Conservation (phyloP, 805 yeast species). For the Lachancea dasiensis region DNA sequence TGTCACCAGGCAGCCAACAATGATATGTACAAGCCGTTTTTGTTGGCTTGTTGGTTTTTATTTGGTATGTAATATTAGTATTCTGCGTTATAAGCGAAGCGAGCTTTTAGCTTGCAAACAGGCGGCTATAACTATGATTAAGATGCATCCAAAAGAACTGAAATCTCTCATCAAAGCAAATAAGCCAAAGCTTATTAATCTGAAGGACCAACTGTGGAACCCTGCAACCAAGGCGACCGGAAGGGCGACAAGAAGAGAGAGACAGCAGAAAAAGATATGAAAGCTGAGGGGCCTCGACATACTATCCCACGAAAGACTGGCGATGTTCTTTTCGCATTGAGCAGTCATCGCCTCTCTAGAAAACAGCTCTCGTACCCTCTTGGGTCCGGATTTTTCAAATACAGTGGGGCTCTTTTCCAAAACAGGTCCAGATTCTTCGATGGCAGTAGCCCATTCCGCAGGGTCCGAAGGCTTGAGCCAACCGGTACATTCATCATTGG, state of each 20-base stretch:
- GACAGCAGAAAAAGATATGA: constrained; percentile 11
- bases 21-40: neutral
- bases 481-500: constrained; percentile 49
- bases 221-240: constrained; percentile 1
- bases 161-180: neutral
- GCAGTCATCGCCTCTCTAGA: constrained; percentile 37
- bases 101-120: neutral
- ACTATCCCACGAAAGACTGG: constrained; percentile 21
- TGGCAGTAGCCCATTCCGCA: constrained; percentile 48
- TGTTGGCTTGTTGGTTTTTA: too few relatives aligned
- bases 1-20: constrained; percentile 1
- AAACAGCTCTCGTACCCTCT: constrained; percentile 30
- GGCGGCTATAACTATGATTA: neutral
- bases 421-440: constrained; percentile 36
- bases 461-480: constrained; percentile 48
- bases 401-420: constrained; percentile 16
- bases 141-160: neutral
- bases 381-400: constrained; percentile 28
- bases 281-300: neutral
- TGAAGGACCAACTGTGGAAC: neutral
- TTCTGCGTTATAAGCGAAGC: neutral
- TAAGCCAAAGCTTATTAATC: neutral
- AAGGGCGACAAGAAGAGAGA: neutral
- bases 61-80: constrained; percentile 4
- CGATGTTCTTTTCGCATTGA: constrained; percentile 34